Evolutionary conservation across 352 stramenopile genomes (phyloP).

Genomic region (Pythium brassicae): DNA sequence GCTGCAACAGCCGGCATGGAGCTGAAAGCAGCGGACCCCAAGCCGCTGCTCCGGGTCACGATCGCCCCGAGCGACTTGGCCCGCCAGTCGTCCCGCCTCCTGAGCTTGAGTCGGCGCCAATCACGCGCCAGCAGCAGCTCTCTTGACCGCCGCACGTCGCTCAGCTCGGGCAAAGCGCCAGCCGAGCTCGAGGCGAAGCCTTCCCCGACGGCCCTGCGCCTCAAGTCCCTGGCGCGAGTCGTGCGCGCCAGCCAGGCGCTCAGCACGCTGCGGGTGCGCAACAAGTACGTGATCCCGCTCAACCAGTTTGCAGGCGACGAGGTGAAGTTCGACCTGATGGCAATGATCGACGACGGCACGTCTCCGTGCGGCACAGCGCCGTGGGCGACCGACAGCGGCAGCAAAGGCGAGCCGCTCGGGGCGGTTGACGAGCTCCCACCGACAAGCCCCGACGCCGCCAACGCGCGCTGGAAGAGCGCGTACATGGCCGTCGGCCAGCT

Average conservation of each 20-base stretch:
- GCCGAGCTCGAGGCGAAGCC: slow-evolving; percentile 18
- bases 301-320: slow-evolving; percentile 35
- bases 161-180: slow-evolving; percentile 12
- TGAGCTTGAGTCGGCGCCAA: slow-evolving; percentile 8
- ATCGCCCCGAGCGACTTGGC: slow-evolving; percentile 6
- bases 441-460: not conserved
- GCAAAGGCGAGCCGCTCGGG: slow-evolving; percentile 5
- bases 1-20: slow-evolving; percentile 4
- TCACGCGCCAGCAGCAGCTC: slow-evolving; percentile 7
- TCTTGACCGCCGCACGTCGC: slow-evolving; percentile 10
- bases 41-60: slow-evolving; percentile 10
- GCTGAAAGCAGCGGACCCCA: slow-evolving; percentile 2
- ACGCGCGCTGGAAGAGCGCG: slow-evolving; percentile 9
- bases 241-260: slow-evolving; percentile 52
- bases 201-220: slow-evolving; percentile 33
- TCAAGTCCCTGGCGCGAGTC: slow-evolving; percentile 44
- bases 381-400: not conserved
- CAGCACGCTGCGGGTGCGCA: slow-evolving; percentile 20
- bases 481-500: not conserved
- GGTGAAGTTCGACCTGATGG: slow-evolving; percentile 32
- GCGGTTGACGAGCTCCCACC: not conserved
- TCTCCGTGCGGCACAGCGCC: slow-evolving; percentile 6
- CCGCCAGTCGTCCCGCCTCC: slow-evolving; percentile 3
- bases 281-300: slow-evolving; percentile 36
- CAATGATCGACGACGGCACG: slow-evolving; percentile 28